Evolutionary conservation across 1,284 basidiomycete genomes (phyloP).

Genomic region (Psilocybe mexicana): DNA sequence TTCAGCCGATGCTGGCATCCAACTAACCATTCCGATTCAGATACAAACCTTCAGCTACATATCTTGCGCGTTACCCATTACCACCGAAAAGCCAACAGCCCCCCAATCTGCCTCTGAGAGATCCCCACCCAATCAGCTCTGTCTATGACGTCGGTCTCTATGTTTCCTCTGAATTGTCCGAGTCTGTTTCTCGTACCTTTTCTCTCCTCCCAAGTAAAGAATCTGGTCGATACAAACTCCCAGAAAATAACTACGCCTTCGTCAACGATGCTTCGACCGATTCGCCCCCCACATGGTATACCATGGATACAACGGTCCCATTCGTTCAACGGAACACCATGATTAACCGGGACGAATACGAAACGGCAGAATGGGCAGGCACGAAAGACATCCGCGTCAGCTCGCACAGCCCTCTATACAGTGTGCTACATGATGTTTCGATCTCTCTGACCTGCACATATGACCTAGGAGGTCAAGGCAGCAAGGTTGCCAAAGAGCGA

Average conservation of each 20-base stretch:
- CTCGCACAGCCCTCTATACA: conserved; percentile 54
- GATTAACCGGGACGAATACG: conserved; percentile 17
- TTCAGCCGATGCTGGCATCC: background rate
- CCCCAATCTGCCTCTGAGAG: conserved; percentile 55
- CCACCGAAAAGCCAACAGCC: conserved; percentile 59
- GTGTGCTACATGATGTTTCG: conserved; percentile 54
- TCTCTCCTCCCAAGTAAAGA: conserved; percentile 53
- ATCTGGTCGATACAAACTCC: conserved; percentile 46
- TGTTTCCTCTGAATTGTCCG: conserved; percentile 24
- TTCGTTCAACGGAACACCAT: conserved; percentile 33
- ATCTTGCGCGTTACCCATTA: conserved; percentile 50
- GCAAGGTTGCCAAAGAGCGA: conserved; percentile 35
- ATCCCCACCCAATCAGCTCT: conserved; percentile 50
- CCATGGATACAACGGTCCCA: conserved; percentile 56
- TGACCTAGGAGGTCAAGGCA: conserved; percentile 42
- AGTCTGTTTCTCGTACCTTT: conserved; percentile 41
- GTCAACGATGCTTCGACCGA: conserved; percentile 32
- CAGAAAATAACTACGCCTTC: conserved; percentile 48
- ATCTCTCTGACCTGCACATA: conserved; percentile 59
- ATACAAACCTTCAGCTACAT: conserved; percentile 38
- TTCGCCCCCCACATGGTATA: conserved; percentile 54
- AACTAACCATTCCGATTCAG: conserved; percentile 30
- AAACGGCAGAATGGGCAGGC: conserved; percentile 45
- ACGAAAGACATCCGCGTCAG: conserved; percentile 44
- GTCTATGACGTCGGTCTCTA: conserved; percentile 57